phyloP scores from a whole-genome alignment of 2,329 filamentous ascomycete genomes.

The Pezicula radicicola region DNA sequence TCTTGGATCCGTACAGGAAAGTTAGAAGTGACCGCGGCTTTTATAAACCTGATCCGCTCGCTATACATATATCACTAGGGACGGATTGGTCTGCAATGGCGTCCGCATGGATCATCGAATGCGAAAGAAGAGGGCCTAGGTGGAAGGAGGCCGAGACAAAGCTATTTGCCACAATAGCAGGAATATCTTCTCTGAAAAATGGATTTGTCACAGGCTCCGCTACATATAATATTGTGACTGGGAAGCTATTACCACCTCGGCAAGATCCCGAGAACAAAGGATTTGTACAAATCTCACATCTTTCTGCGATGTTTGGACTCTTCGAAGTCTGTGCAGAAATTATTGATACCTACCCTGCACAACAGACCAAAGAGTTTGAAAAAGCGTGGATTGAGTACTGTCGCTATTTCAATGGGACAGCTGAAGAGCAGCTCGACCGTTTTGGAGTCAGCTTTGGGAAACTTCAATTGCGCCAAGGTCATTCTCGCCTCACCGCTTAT shows the following conservation, averaged over 20 bases:
- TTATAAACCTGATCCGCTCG: constrained; percentile 36
- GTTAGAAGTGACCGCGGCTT: constrained; percentile 50
- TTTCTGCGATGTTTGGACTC: constrained; percentile 56
- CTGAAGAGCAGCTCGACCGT: constrained; percentile 46
- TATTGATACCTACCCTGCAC: constrained; percentile 43
- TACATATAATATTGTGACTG: constrained; percentile 46
- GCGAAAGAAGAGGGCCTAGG: constrained; percentile 51
- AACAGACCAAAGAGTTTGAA: constrained; percentile 45
- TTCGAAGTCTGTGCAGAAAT: constrained; percentile 56
- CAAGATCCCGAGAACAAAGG: constrained; percentile 50
- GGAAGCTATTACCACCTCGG: constrained; percentile 48
- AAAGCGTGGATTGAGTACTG: constrained; percentile 58
- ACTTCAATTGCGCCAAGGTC: constrained; percentile 49
- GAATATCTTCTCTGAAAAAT: constrained; percentile 52
- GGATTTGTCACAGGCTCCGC: constrained; percentile 57
- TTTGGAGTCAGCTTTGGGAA: constrained; percentile 49
- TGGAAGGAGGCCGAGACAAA: constrained; percentile 51
- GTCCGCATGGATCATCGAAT: constrained; percentile 55
- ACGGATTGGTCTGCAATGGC: constrained; percentile 59
- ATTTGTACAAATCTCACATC: constrained; percentile 48
- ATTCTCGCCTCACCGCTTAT: constrained; percentile 56
- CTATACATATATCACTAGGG: constrained; percentile 48
- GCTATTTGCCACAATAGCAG: constrained; percentile 43
- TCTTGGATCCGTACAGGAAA: constrained; percentile 56
- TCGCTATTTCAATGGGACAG: constrained; percentile 50